phyloP scores from a whole-genome alignment of 192 early-diverging fungal genomes.

The Entomortierella chlamydospora region DNA sequence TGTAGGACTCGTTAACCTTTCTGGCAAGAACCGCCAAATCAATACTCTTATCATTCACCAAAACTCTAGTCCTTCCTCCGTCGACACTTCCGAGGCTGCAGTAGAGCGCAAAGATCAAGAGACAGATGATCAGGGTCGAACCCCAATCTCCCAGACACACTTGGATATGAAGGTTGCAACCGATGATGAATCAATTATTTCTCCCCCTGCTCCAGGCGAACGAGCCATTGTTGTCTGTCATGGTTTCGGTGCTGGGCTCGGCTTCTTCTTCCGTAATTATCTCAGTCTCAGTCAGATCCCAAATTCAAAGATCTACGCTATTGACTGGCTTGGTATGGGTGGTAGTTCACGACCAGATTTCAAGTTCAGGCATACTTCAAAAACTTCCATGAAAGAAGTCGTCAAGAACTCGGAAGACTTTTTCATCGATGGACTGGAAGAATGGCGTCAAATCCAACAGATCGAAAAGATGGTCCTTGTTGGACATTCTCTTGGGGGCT shows the following conservation, averaged over 20 bases:
- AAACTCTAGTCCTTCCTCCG: constrained; percentile 24
- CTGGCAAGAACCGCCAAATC: constrained; percentile 60
- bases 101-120: constrained; percentile 24
- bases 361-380: constrained; percentile 50
- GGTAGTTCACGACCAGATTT: constrained; percentile 84
- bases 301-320: constrained; percentile 70
- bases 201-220: constrained; percentile 45
- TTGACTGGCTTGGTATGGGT: constrained; percentile 98
- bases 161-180: constrained; percentile 38
- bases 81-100: constrained; percentile 33
- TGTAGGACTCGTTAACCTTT: constrained; percentile 69
- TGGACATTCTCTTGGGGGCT: constrained; percentile 91
- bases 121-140: constrained; percentile 51
- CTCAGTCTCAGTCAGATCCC: constrained; percentile 61
- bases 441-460: constrained; percentile 82
- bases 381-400: constrained; percentile 59
- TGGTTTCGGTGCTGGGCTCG: constrained; percentile 85
- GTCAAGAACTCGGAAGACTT: constrained; percentile 77
- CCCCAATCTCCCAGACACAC: constrained; percentile 44
- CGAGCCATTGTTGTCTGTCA: constrained; percentile 75
- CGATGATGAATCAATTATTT: constrained; percentile 49
- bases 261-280: constrained; percentile 78
- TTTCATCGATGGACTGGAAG: constrained; percentile 92
- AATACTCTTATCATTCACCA: constrained; percentile 74
- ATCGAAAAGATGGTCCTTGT: constrained; percentile 88